Evolutionary conservation across 805 yeast species (phyloP).

Genomic region (Pichia scutulata): DNA sequence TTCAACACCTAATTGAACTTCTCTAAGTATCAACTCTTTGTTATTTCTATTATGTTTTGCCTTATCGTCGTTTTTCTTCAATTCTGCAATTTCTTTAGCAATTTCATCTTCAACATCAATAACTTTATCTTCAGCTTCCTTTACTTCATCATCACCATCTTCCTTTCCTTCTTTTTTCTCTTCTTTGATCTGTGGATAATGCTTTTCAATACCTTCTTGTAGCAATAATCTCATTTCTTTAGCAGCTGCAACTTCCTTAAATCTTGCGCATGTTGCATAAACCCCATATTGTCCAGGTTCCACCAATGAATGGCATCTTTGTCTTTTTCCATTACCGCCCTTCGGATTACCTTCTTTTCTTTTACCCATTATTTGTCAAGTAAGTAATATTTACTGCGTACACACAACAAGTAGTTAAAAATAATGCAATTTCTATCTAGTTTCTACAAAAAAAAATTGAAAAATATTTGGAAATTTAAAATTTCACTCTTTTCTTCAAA

Average conservation of each 20-base stretch:
- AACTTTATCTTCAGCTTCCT: conserved; percentile 27
- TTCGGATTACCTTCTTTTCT: conserved; percentile 12
- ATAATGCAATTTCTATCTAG: no score
- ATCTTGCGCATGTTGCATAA: conserved; percentile 82
- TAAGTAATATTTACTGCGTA: no score
- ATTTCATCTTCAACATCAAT: conserved; percentile 71
- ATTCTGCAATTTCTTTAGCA: conserved; percentile 56
- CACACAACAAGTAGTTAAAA: no score
- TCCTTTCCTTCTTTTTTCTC: conserved; percentile 1
- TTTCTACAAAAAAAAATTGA: no score
- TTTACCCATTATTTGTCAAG: conserved; percentile 20
- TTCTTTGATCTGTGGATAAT: conserved; percentile 31
- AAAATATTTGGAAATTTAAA: no score
- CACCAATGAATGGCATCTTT: conserved; percentile 40
- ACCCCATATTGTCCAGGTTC: conserved; percentile 87
- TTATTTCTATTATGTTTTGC: conserved; percentile 28
- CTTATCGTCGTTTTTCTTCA: conserved; percentile 33
- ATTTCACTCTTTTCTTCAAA: no score
- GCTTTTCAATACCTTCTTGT: conserved; percentile 42
- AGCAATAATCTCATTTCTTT: conserved; percentile 60
- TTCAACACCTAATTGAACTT: conserved; percentile 65
- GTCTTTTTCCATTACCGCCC: conserved; percentile 27
- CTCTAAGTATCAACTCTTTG: conserved; percentile 42
- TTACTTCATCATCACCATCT: no score
- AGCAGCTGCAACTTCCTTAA: conserved; percentile 70